Evolutionary conservation across 495 filamentous ascomycete genomes (phyloP).

Genomic region (Podospora comata): DNA sequence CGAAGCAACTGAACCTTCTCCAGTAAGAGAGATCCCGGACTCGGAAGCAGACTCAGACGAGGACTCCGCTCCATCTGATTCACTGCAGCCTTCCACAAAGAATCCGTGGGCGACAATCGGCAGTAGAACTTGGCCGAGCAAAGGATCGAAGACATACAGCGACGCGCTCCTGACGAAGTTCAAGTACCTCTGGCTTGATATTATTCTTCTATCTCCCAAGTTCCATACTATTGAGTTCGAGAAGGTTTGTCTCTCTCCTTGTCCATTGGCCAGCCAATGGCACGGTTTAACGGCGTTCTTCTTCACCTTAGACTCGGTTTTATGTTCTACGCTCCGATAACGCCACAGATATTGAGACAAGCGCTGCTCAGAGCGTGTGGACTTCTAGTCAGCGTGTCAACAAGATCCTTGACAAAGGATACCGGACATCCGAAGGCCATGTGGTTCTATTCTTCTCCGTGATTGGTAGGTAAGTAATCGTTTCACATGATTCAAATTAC

Average conservation of each 20-base stretch:
- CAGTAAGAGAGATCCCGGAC: background rate
- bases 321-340: slow-evolving; percentile 7
- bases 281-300: too few species aligned
- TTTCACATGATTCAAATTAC: too few species aligned
- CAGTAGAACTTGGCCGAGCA: background rate
- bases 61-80: background rate
- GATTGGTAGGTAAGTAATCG: background rate
- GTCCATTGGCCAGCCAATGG: background rate
- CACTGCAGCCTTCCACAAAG: background rate
- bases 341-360: slow-evolving; percentile 1
- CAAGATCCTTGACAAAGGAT: slow-evolving; percentile 9
- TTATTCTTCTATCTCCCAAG: background rate
- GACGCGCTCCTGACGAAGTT: background rate
- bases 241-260: background rate
- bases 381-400: slow-evolving; percentile 7
- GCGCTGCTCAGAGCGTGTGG: slow-evolving; percentile 6
- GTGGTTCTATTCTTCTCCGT: slow-evolving; percentile 7
- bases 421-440: background rate
- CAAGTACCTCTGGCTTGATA: background rate
- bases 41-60: background rate
- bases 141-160: background rate
- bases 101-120: background rate
- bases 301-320: background rate
- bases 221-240: background rate
- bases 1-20: background rate